These are phyloP conservation scores for Shiraia sp. DNA, from an alignment of 2,329 filamentous ascomycete species.

Conservation along the genomic window DNA sequence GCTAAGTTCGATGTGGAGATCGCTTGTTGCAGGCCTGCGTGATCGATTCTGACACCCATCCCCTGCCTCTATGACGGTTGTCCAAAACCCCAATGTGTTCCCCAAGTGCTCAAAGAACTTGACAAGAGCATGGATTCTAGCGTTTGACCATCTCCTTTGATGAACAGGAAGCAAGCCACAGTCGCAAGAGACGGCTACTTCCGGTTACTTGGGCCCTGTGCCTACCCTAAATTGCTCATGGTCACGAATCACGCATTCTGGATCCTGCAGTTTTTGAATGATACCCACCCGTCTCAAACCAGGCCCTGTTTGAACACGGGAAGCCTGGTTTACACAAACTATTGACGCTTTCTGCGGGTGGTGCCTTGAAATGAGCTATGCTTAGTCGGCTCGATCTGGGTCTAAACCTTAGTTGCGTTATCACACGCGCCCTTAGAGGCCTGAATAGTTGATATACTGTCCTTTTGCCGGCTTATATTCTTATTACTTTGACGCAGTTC, in stretches of 20 bases:
- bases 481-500: constrained; percentile 9
- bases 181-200: constrained; percentile 30
- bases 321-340: constrained; percentile 32
- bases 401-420: constrained; percentile 35
- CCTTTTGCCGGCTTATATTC: constrained; percentile 23
- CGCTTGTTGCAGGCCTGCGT: constrained; percentile 23
- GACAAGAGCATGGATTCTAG: constrained; percentile 9
- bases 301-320: constrained; percentile 29
- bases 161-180: constrained; percentile 24
- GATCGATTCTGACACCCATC: constrained; percentile 28
- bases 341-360: constrained; percentile 33
- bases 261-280: constrained; percentile 16
- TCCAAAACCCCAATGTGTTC: constrained; percentile 20
- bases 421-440: constrained; percentile 31
- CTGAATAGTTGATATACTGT: constrained; percentile 33
- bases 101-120: constrained; percentile 26
- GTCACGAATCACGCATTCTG: constrained; percentile 32
- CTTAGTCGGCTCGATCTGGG: constrained; percentile 35
- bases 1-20: constrained; percentile 30
- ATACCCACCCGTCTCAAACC: constrained; percentile 22
- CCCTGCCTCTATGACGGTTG: constrained; percentile 17
- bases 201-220: constrained; percentile 26
- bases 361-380: constrained; percentile 23
- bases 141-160: constrained; percentile 23
- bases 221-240: constrained; percentile 27